phyloP scores from a whole-genome alignment of 768 basidiomycete species.

The Tricholoma flavovirens region DNA sequence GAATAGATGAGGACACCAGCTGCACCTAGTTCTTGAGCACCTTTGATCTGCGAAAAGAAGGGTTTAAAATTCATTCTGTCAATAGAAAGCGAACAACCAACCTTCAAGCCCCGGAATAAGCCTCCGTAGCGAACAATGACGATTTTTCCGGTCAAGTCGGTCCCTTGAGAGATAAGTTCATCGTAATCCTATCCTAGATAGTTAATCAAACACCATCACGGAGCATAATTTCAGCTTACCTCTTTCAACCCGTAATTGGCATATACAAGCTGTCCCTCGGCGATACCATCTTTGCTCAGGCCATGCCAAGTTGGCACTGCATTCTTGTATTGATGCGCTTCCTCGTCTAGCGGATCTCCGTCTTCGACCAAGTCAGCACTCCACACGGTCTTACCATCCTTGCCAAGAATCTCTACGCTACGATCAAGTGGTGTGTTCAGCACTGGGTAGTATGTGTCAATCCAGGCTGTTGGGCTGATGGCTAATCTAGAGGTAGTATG shows the following conservation, averaged over 20 bases:
- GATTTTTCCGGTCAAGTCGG: conserved; percentile 72
- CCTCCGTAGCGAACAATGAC: conserved; percentile 73
- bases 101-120: conserved; percentile 83
- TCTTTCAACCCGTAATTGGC: conserved; percentile 76
- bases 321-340: conserved; percentile 61
- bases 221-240: conserved; percentile 18
- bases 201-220: background rate
- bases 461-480: conserved; percentile 62
- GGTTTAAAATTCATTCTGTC: conserved; percentile 9
- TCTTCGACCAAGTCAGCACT: conserved; percentile 71
- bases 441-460: conserved; percentile 84
- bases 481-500: conserved; percentile 39
- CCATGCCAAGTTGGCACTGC: conserved; percentile 85
- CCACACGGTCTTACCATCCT: conserved; percentile 52
- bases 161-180: conserved; percentile 55
- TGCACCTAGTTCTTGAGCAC: conserved; percentile 80
- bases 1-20: conserved; percentile 75
- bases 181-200: conserved; percentile 33
- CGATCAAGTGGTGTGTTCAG: conserved; percentile 74
- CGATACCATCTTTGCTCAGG: conserved; percentile 71
- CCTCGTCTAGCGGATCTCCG: conserved; percentile 62
- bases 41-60: conserved; percentile 51
- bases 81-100: conserved; percentile 20
- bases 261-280: conserved; percentile 63
- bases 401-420: conserved; percentile 58